Conservation (phyloP, 106 monocot species). For the Dendrobium huoshanense region DNA sequence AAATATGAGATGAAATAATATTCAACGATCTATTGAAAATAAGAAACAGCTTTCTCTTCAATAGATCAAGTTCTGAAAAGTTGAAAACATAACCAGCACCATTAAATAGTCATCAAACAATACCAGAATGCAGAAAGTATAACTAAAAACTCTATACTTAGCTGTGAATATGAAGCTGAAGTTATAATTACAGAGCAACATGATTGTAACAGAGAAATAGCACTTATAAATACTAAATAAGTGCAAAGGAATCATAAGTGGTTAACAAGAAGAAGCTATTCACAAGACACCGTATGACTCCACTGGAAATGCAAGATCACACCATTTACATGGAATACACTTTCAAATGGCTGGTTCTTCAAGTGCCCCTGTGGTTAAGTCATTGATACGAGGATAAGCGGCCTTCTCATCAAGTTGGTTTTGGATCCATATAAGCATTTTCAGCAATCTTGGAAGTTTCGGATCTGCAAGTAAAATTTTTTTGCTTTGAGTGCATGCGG, state of each 20-base stretch:
- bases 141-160: background rate
- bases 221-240: no score
- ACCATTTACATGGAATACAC: background rate
- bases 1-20: no score
- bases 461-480: slow-evolving; percentile 28
- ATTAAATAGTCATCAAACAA: background rate
- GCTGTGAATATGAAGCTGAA: background rate
- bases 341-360: slow-evolving; percentile 42
- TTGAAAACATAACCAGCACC: background rate
- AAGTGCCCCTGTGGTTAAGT: slow-evolving; percentile 42
- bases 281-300: no score
- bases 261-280: no score
- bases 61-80: no score
- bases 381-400: slow-evolving; percentile 49
- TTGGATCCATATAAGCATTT: slow-evolving; percentile 57
- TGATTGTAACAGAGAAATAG: background rate
- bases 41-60: no score
- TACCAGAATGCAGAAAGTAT: background rate
- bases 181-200: background rate
- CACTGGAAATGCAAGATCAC: no score
- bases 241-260: no score
- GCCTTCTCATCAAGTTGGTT: slow-evolving; percentile 75
- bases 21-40: no score
- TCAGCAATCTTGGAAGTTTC: slow-evolving; percentile 53
- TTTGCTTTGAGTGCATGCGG: background rate